Conservation (phyloP, 371 early-diverging fungal species). For the Caulochytrium protostelioides region DNA sequence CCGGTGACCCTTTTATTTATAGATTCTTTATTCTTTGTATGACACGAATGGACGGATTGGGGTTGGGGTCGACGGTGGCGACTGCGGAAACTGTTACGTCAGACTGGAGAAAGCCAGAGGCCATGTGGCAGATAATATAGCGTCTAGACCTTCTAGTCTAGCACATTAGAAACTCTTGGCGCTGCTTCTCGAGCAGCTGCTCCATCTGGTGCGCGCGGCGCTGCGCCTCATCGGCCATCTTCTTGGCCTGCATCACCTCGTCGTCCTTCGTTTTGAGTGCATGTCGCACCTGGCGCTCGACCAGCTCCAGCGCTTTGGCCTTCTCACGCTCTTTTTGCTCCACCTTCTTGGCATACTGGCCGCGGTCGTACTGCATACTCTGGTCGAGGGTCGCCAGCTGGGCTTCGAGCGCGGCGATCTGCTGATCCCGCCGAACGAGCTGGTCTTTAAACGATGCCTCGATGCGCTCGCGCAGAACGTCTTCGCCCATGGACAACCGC, state of each 20-base stretch:
- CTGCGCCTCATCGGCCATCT: slow-evolving; percentile 13
- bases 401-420: not conserved
- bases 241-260: slow-evolving; percentile 6
- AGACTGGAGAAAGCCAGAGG: too few species aligned
- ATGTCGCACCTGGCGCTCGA: slow-evolving; percentile 16
- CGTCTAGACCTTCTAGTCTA: too few species aligned
- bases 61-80: too few species aligned
- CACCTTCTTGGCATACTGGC: not conserved
- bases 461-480: slow-evolving; percentile 8
- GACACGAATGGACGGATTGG: too few species aligned
- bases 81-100: too few species aligned
- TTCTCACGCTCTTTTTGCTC: not conserved
- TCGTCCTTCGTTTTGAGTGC: slow-evolving; percentile 17
- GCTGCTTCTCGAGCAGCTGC: slow-evolving; percentile 19
- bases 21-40: too few species aligned
- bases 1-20: too few species aligned
- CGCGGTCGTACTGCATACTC: not conserved
- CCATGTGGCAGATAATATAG: too few species aligned
- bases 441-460: slow-evolving; percentile 12
- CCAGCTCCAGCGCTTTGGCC: slow-evolving; percentile 13
- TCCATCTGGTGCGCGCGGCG: slow-evolving; percentile 12
- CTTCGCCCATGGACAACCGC: slow-evolving; percentile 15
- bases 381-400: not conserved
- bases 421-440: slow-evolving; percentile 2
- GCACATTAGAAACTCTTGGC: slow-evolving; percentile 8